Base-by-base conservation (phyloP, 2,329 filamentous ascomycete species). In the Knufia fluminis region DNA sequence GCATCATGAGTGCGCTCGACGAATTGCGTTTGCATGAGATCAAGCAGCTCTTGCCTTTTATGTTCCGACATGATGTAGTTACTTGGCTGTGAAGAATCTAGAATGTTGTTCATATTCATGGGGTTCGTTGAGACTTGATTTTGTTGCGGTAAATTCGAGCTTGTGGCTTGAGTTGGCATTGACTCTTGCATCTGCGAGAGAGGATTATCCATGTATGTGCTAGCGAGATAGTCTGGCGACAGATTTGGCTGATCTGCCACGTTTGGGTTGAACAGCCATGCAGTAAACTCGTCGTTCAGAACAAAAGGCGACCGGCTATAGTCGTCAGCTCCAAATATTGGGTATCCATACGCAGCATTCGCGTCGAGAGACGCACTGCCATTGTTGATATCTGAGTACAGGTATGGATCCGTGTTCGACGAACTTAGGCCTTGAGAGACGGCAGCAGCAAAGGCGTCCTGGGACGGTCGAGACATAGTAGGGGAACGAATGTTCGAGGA, bases 241-340 rank as follows among this genome's bases (percentile, higher is more conserved):
- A 76, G 76, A 16, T 70, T 71, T 57, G 79, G 69, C 6, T 73
- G 68, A 2, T 78, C 76, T 3, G 71, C 72, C 10, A 68, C 71
- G 22, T 76, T 74, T 31, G 81, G 82, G 62, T 85, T 90, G 67
- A 94, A 94, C 22, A 94, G 67, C 73, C 85, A 94, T 3, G 84
- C 82, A 56, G 90, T 83, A 60, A 92, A 92, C 61, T 94, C 88
- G 62, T 94, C 87, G 0, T 86, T 84, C 71, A 94, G 85, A 7
- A 85, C 83, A 62, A 91, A 91, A 0, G 91, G 89, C 2, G 89
- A 94, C 50, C 91, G 86, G 58, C 86, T 90, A 52, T 87, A 82
- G 16, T 80, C 83, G 59, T 94, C 88, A 22, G 78, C 82, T 14
- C 88, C 88, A 66, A 96, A 96, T 22, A 96, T 83, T 0, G 91